phyloP scores from a whole-genome alignment of 1,284 basidiomycete species.

The Ustilago nuda region DNA sequence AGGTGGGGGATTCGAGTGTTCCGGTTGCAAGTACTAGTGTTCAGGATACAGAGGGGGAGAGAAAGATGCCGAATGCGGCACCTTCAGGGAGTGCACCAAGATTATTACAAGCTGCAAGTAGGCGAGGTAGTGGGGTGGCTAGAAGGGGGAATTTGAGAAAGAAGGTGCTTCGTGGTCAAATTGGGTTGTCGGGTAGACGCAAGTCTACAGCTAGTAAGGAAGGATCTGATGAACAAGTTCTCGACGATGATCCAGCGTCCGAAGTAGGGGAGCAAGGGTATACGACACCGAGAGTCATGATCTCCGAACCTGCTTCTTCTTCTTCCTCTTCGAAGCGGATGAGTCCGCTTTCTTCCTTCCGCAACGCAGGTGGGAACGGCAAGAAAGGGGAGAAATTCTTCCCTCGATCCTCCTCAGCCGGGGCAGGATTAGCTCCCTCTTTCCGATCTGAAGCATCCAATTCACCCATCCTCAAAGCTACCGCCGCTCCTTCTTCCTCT shows the following conservation, averaged over 20 bases:
- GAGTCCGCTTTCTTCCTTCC: conserved; percentile 30
- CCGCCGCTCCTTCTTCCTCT: conserved; percentile 8
- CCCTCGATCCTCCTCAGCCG: conserved; percentile 46
- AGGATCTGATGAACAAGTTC: conserved; percentile 12
- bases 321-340: conserved; percentile 9
- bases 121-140: conserved; percentile 14
- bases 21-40: conserved; percentile 37
- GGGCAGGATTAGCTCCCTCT: conserved; percentile 35
- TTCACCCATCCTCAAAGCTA: conserved; percentile 23
- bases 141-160: conserved; percentile 39
- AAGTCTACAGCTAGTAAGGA: conserved; percentile 12
- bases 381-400: conserved; percentile 47
- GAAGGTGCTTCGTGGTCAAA: conserved; percentile 46
- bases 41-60: conserved; percentile 26
- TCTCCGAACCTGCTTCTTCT: conserved; percentile 39
- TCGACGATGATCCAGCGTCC: conserved; percentile 14
- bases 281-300: conserved; percentile 39
- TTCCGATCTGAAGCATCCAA: conserved; percentile 20
- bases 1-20: conserved; percentile 33
- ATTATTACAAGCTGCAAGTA: conserved; percentile 7
- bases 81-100: background rate
- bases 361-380: conserved; percentile 6
- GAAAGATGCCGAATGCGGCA: background rate
- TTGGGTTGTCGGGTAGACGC: conserved; percentile 34
- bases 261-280: background rate